These are phyloP conservation scores for Pseudevernia furfuracea DNA, from an alignment of 495 filamentous ascomycete genomes.

Conservation along the genomic window DNA sequence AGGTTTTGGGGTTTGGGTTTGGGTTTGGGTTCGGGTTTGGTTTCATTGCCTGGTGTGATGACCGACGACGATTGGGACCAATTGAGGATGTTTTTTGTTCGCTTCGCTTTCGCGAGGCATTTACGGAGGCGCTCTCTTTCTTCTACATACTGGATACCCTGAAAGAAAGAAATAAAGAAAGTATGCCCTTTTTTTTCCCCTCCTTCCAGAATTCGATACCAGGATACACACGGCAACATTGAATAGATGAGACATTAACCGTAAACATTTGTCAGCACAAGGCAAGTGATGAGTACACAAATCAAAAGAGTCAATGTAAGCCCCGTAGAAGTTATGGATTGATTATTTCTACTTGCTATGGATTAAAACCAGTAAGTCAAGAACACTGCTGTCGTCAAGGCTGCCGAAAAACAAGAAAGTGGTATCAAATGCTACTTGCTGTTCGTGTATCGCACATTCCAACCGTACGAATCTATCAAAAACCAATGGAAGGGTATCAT, in stretches of 20 bases:
- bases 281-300: neutral
- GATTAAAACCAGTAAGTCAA: neutral
- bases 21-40: no score
- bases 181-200: no score
- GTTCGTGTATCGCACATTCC: constrained; percentile 2
- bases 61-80: no score
- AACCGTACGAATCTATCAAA: neutral
- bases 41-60: no score
- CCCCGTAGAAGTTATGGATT: neutral
- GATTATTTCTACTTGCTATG: neutral
- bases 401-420: neutral
- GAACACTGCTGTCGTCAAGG: neutral
- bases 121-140: no score
- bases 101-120: no score
- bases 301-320: neutral
- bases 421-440: constrained; percentile 9
- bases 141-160: no score
- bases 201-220: no score
- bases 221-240: neutral
- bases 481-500: constrained; percentile 10
- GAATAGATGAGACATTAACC: no score
- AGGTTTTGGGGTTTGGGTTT: no score
- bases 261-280: neutral
- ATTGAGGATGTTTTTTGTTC: constrained; percentile 1
- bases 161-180: no score